Percentiles rank a stretch among this genome's conserved stretches.
Evolutionary conservation across 305 asterid genomes (phyloP).

Genomic region (Solanum aculeatissimum): DNA sequence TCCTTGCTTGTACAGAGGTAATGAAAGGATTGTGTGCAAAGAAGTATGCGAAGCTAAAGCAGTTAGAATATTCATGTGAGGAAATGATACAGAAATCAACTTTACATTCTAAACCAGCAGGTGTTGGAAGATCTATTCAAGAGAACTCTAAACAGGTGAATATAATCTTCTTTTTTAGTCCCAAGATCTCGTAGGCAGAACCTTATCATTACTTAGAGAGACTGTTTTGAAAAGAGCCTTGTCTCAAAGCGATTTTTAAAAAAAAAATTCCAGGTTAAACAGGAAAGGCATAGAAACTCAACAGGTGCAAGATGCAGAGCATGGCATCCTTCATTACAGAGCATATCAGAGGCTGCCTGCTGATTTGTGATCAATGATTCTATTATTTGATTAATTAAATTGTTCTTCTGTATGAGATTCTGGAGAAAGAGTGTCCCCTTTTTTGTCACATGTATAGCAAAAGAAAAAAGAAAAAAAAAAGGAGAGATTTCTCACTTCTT

Average conservation of each 20-base stretch:
- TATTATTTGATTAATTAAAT: neutral
- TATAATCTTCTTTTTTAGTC: neutral
- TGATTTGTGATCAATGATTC: conserved; percentile 4
- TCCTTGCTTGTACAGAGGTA: conserved; percentile 30
- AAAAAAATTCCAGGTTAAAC: conserved; percentile 77
- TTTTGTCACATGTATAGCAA: neutral
- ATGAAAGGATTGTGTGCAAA: conserved; percentile 78
- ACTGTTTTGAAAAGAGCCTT: neutral
- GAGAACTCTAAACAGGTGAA: conserved; percentile 35
- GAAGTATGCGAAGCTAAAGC: conserved; percentile 56
- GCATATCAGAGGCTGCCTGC: conserved; percentile 74
- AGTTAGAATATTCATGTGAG: conserved; percentile 17
- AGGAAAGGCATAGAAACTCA: conserved; percentile 43
- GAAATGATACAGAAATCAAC: conserved; percentile 22
- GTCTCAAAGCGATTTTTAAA: too few relatives aligned
- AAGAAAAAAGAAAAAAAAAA: neutral
- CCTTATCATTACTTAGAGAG: too few relatives aligned
- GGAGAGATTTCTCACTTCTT: neutral
- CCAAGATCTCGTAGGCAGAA: too few relatives aligned
- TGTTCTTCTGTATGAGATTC: neutral
- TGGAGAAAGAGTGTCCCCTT: neutral
- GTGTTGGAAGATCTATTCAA: conserved; percentile 27
- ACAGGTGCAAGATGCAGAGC: conserved; percentile 39
- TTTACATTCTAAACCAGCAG: conserved; percentile 36
- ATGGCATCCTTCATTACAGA: conserved; percentile 82